Evolutionary conservation across 306 rosid genomes (phyloP).

Genomic region (Urtica urens): DNA sequence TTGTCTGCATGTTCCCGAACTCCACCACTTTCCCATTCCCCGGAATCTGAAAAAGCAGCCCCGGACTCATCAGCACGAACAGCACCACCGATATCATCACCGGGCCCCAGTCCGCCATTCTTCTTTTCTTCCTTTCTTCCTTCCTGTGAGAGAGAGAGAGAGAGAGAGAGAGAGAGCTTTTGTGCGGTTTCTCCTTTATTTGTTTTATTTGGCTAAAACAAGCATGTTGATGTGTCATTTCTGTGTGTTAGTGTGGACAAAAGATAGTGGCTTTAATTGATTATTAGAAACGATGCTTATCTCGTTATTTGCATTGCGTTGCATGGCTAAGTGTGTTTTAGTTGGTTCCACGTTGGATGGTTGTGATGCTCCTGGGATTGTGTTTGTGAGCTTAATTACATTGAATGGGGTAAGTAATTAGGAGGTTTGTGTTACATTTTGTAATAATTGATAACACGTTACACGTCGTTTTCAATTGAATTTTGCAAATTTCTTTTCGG

Average conservation of each 20-base stretch:
- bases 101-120: slow-evolving; percentile 76
- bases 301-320: background rate
- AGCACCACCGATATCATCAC: slow-evolving; percentile 47
- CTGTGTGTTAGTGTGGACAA: too few relatives aligned
- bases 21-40: slow-evolving; percentile 48
- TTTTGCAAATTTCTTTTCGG: too few relatives aligned
- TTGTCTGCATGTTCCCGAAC: slow-evolving; percentile 55
- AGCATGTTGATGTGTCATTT: too few relatives aligned
- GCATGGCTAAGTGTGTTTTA: slow-evolving; percentile 6
- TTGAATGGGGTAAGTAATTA: too few relatives aligned
- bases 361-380: slow-evolving; percentile 5
- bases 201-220: too few relatives aligned
- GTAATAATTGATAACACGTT: too few relatives aligned
- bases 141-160: background rate
- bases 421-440: too few relatives aligned
- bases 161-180: background rate
- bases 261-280: too few relatives aligned
- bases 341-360: slow-evolving; percentile 18
- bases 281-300: background rate
- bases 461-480: too few relatives aligned
- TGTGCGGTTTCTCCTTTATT: background rate
- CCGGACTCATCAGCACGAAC: slow-evolving; percentile 60
- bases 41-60: slow-evolving; percentile 67
- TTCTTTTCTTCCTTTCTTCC: background rate
- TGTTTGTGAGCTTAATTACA: too few relatives aligned